Evolutionary conservation across 192 early-diverging fungal species (phyloP), one percentile per base, ranked within the genome.

Genomic region (Backusella psychrophila): DNA sequence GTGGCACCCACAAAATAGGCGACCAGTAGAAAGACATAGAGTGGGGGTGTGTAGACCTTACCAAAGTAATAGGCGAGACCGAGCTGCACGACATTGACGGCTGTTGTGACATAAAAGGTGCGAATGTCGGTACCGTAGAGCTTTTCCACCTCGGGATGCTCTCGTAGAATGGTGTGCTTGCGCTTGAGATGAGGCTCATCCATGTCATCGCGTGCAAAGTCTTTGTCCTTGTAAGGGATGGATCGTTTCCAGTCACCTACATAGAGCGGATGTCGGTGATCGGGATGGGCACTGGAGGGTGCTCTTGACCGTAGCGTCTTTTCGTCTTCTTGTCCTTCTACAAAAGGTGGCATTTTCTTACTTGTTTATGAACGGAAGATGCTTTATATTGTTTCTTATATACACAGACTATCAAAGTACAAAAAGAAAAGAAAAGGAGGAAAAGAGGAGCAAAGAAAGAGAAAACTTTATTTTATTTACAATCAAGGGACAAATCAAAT

Each of bases 151-250:
- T 97, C 94, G 17, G 97, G 97, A 77, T 98, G 90, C 76, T 91
- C 88, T 67, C 89, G 85, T 44, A 98, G 87, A 78, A 98, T 98
- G 76, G 91, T 91, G 46, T 92, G 83, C 86, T 95, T 94, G 75
- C 97, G 92, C 83, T 94, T 95, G 83, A 91, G 86, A 82, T 98
- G 97, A 36, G 97, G 97, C 85, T 98, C 97, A 83, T 98, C 97
- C 83, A 93, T 85, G 84, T 94, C 89, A 83, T 96, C 95, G 76
- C 85, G 89, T 66, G 94, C 92, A 75, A 94, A 87, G 72, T 91
- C 90, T 78, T 92, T 87, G 77, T 95, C 89, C 12, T 86, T 73
- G 15, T 86, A 80, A 1, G 95, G 93, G 34, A 94, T 88, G 7
- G 95, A 95, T 63, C 91, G 91, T 75, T 89, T 85, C 95, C 95